These are phyloP conservation scores for Trichaptum fuscoviolaceum DNA, from an alignment of 768 basidiomycete genomes.

Conservation along the genomic window DNA sequence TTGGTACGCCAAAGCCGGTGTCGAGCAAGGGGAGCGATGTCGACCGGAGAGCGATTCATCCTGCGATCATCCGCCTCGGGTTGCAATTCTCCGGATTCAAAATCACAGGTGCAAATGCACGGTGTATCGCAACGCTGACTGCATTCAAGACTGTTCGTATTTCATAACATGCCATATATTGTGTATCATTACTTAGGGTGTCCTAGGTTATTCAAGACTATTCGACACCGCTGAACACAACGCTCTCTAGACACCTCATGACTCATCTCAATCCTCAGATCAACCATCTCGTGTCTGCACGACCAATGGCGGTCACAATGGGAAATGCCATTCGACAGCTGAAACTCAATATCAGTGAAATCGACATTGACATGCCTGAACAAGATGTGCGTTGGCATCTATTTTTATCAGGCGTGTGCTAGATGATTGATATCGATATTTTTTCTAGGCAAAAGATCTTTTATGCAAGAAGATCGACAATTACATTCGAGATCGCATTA, in stretches of 20 bases:
- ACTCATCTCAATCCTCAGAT: slow-evolving; percentile 92
- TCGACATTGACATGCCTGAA: slow-evolving; percentile 91
- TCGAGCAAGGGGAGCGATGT: slow-evolving; percentile 25
- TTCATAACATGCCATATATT: background rate
- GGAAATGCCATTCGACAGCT: slow-evolving; percentile 91
- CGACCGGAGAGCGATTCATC: slow-evolving; percentile 66
- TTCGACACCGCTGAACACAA: slow-evolving; percentile 78
- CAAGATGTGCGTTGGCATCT: slow-evolving; percentile 67
- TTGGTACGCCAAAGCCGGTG: slow-evolving; percentile 61
- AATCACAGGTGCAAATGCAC: slow-evolving; percentile 91
- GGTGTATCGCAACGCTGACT: slow-evolving; percentile 87
- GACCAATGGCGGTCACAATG: slow-evolving; percentile 91
- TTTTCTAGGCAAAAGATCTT: slow-evolving; percentile 72
- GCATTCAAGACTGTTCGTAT: slow-evolving; percentile 83
- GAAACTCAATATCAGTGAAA: slow-evolving; percentile 89
- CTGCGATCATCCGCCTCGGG: slow-evolving; percentile 78
- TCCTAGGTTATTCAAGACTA: slow-evolving; percentile 86
- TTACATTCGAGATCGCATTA: slow-evolving; percentile 91
- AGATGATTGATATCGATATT: slow-evolving; percentile 7
- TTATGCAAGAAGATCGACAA: slow-evolving; percentile 84
- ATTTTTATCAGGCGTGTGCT: slow-evolving; percentile 3
- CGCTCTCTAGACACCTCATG: slow-evolving; percentile 86
- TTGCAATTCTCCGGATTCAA: slow-evolving; percentile 89
- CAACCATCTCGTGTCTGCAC: slow-evolving; percentile 77
- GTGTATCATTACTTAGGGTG: slow-evolving; percentile 16